phyloP scores from a whole-genome alignment of 169 alveolate genomes.

The Plasmodium vinckei region DNA sequence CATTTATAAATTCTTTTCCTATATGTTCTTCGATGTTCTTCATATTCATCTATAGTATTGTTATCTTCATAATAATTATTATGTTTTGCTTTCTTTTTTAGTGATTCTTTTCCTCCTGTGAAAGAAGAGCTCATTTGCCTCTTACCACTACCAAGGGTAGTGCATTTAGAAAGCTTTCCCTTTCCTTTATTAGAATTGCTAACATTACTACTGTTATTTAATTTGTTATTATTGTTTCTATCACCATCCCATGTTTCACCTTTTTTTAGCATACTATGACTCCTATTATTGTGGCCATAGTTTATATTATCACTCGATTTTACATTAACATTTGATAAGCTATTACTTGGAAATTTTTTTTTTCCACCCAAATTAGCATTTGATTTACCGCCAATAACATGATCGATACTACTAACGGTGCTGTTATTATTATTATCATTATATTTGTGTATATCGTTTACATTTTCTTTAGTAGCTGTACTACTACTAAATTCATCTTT shows the following conservation, averaged over 20 bases:
- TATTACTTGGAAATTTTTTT: neutral
- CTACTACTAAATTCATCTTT: conserved; percentile 44
- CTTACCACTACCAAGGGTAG: conserved; percentile 20
- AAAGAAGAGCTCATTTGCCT: neutral
- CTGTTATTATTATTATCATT: neutral
- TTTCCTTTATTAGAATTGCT: conserved; percentile 23
- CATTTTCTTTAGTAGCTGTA: neutral
- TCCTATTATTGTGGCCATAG: neutral
- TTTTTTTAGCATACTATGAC: neutral
- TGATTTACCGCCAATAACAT: neutral
- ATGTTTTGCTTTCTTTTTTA: conserved; percentile 34
- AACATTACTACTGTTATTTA: conserved; percentile 17
- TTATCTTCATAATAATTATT: conserved; percentile 47
- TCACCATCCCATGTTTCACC: conserved; percentile 2
- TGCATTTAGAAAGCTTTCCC: conserved; percentile 27
- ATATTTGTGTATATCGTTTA: neutral
- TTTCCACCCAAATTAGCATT: neutral
- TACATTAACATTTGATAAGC: neutral
- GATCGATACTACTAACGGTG: neutral
- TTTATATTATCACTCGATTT: neutral
- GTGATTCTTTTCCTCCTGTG: conserved; percentile 25
- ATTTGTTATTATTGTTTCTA: conserved; percentile 3
- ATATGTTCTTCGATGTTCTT: conserved; percentile 58
- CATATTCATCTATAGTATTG: conserved; percentile 61
- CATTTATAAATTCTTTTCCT: conserved; percentile 73